Percentiles rank a stretch among this genome's conserved stretches.
Conservation (phyloP, 495 filamentous ascomycete species). For the Penicillium arizonense region DNA sequence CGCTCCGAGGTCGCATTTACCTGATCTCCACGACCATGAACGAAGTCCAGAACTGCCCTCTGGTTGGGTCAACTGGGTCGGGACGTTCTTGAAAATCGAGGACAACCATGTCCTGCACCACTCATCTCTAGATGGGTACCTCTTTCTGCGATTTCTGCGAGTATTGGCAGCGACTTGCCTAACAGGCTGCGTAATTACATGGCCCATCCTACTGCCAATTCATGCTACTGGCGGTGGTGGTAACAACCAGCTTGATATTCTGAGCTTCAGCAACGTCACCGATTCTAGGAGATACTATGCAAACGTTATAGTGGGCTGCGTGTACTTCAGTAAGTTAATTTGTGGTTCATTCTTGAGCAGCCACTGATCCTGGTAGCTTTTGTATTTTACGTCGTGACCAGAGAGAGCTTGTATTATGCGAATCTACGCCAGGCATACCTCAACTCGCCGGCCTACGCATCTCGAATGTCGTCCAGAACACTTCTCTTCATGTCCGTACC, state of each 20-base stretch:
- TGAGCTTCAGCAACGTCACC: constrained; percentile 67
- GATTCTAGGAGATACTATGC: constrained; percentile 56
- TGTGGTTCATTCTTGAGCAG: background rate
- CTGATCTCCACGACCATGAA: constrained; percentile 59
- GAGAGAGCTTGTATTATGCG: constrained; percentile 68
- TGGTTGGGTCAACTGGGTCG: constrained; percentile 61
- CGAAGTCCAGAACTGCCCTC: constrained; percentile 41
- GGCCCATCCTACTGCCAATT: constrained; percentile 79
- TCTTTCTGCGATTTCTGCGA: constrained; percentile 77
- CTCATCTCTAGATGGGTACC: constrained; percentile 74
- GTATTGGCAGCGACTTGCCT: constrained; percentile 70
- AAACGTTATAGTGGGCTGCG: constrained; percentile 54
- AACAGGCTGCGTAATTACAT: constrained; percentile 72
- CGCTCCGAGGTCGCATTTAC: constrained; percentile 78
- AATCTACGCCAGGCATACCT: constrained; percentile 70
- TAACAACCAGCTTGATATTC: constrained; percentile 56
- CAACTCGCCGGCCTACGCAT: constrained; percentile 63
- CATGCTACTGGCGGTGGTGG: constrained; percentile 67
- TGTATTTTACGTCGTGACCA: constrained; percentile 62
- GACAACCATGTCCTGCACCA: constrained; percentile 63
- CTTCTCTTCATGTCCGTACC: constrained; percentile 71
- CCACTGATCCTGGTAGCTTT: constrained; percentile 44
- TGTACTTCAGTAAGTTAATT: constrained; percentile 53
- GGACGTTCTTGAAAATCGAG: constrained; percentile 57
- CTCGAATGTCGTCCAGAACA: constrained; percentile 65